phyloP scores from a whole-genome alignment of 2,329 filamentous ascomycete genomes.

The Colletotrichum tofieldiae region DNA sequence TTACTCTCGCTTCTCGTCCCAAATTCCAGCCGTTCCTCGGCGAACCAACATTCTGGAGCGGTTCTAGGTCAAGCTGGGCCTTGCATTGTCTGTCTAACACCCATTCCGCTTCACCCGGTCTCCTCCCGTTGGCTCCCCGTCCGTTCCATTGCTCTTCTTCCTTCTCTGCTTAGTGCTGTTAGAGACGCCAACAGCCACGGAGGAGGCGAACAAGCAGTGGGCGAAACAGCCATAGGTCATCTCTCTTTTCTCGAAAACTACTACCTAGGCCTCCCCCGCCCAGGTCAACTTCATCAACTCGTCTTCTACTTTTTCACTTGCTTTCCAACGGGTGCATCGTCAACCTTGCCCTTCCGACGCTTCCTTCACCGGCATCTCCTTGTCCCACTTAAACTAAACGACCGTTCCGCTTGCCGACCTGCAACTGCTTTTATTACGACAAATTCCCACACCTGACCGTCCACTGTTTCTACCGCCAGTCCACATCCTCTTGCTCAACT shows the following conservation, averaged over 20 bases:
- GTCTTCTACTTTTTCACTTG: constrained; percentile 9
- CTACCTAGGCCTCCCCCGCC: constrained; percentile 5
- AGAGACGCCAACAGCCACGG: constrained; percentile 7
- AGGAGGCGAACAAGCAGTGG: constrained; percentile 5
- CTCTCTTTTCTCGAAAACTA: not conserved
- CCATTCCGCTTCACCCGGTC: constrained; percentile 11
- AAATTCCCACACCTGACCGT: constrained; percentile 27
- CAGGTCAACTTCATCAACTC: constrained; percentile 6
- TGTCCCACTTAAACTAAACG: constrained; percentile 10
- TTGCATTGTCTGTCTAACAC: not conserved
- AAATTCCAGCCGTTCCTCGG: constrained; percentile 33
- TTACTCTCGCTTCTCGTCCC: constrained; percentile 19
- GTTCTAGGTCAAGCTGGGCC: constrained; percentile 15
- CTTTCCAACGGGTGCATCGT: constrained; percentile 25
- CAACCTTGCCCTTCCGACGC: constrained; percentile 14
- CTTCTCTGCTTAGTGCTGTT: constrained; percentile 4
- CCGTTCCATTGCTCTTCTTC: not conserved
- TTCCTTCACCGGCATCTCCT: constrained; percentile 23
- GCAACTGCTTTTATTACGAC: constrained; percentile 31
- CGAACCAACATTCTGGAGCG: constrained; percentile 7
- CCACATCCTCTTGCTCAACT: constrained; percentile 4
- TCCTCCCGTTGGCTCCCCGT: not conserved
- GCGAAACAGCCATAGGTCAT: constrained; percentile 33
- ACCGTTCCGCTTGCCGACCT: not conserved
- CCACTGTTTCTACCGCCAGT: constrained; percentile 29